Base-by-base conservation (phyloP, 495 filamentous ascomycete genomes). In the Hypoxylon crocopeplum region DNA sequence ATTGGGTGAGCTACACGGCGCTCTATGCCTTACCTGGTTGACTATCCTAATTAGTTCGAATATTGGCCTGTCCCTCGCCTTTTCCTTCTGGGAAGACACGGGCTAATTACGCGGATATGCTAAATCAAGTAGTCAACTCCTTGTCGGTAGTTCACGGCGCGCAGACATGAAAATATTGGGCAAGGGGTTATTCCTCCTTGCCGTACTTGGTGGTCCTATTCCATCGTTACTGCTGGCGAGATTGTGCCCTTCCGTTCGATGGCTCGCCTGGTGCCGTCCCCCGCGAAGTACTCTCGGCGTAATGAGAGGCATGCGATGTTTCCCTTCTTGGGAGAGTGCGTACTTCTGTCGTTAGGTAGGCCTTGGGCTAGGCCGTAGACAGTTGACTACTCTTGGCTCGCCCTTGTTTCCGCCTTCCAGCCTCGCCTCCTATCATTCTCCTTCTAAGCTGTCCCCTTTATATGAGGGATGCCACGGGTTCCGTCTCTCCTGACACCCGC, bases 401-500 rank as follows among this genome's bases (percentile, higher is more conserved):
- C n/a, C n/a, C n/a, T n/a, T n/a, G n/a, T n/a, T n/a, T n/a, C n/a
- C n/a, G n/a, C n/a, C n/a, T n/a, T n/a, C n/a, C n/a, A n/a, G n/a
- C n/a, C n/a, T n/a, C n/a, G n/a, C n/a, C n/a, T n/a, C n/a, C n/a
- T n/a, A n/a, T n/a, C n/a, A n/a, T n/a, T n/a, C n/a, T n/a, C n/a
- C n/a, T n/a, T n/a, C n/a, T n/a, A n/a, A n/a, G n/a, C n/a, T n/a
- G n/a, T n/a, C n/a, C n/a, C n/a, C n/a, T n/a, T n/a, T n/a, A n/a
- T n/a, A n/a, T n/a, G n/a, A n/a, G n/a, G n/a, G n/a, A n/a, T n/a
- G n/a, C n/a, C n/a, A 10, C 24, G 16, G n/a, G 13, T 8, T 30
- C 25, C 16, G 25, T 29, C 6, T 24, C 41, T 45, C 41, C 41
- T 45, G 41, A 45, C 41, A 27, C 41, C 7, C 6, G 41, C 41